Base-by-base conservation (phyloP, 345 rosid genomes). In the Euphorbia lathyris region DNA sequence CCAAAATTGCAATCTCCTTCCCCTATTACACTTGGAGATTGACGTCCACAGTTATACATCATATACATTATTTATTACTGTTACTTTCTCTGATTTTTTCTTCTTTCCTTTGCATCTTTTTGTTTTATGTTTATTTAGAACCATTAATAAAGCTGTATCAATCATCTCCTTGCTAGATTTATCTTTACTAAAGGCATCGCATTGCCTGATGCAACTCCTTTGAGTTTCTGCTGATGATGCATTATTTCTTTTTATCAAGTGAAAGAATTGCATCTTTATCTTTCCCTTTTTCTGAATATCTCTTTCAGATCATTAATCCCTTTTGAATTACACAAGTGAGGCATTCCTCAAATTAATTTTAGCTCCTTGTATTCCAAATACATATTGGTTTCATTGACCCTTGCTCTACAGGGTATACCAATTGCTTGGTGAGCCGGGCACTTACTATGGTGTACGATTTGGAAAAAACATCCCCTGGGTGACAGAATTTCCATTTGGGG, bases 351-450 rank as follows among this genome's bases (percentile, higher is more conserved):
- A 60, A 22, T 59, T 45, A 1, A 40, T 23, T 57, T 34, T 29
- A 9, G 9, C 23, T 25, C 56, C 52, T 38, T 30, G 27, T 26
- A 3, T 36, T 36, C 66, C 36, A 5, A 51, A 20, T 17, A 38
- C 2, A 50, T 11, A 40, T 52, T 23, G n/a, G 1, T 60, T 19
- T 1, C 26, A 5, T 11, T 20, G 59, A 55, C 59, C 48, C 52
- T 43, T 63, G 25, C 63, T 27, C 62, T 76, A 68, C 87, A 92
- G 97, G 86, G 97, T 92, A 12, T 95, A 86, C 79, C 96, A 86
- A 72, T 77, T 92, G 79, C 90, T 95, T 48, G 97, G 97, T 77
- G 97, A 95, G 83, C 71, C 96, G 0, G 97, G 97, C 58, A 88
- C 92, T 26, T 95, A 92, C 73, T 95, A 94, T 57, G 97, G 97